Conservation (phyloP, 331 rosid genomes). For the Phaseolus coccineus region DNA sequence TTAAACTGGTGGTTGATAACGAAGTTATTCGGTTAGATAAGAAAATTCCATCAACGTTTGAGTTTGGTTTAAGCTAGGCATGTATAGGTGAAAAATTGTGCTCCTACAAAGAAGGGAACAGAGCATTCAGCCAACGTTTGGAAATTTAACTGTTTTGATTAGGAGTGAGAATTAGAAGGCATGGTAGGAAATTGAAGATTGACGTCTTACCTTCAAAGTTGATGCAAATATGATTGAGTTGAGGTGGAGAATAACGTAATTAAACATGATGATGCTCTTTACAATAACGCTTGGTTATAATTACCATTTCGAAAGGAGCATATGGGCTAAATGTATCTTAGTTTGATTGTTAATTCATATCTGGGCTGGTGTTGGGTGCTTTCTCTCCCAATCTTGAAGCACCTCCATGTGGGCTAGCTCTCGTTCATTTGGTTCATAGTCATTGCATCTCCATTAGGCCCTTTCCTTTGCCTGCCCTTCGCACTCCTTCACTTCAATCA, state of each 20-base stretch:
- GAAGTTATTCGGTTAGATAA: constrained; percentile 1
- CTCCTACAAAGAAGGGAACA: neutral
- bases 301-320: constrained; percentile 35
- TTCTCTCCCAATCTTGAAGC: constrained; percentile 35
- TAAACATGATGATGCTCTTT: neutral
- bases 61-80: constrained; percentile 32
- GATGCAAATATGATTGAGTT: constrained; percentile 35
- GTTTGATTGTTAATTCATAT: constrained; percentile 25
- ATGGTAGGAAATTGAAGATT: constrained; percentile 7
- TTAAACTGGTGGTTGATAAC: constrained; percentile 10
- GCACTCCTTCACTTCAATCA: constrained; percentile 7
- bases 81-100: neutral
- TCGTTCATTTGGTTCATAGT: constrained; percentile 15
- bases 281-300: neutral
- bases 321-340: neutral
- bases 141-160: constrained; percentile 38
- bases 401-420: constrained; percentile 4
- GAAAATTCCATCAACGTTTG: constrained; percentile 17
- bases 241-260: constrained; percentile 41
- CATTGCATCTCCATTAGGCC: constrained; percentile 3
- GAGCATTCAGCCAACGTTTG: neutral
- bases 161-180: constrained; percentile 1
- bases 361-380: constrained; percentile 23
- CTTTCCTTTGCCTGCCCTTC: neutral
- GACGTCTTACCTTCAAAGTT: constrained; percentile 54